These are phyloP conservation scores for Acacia confusa DNA, from an alignment of 306 rosid species.

Conservation along the genomic window DNA sequence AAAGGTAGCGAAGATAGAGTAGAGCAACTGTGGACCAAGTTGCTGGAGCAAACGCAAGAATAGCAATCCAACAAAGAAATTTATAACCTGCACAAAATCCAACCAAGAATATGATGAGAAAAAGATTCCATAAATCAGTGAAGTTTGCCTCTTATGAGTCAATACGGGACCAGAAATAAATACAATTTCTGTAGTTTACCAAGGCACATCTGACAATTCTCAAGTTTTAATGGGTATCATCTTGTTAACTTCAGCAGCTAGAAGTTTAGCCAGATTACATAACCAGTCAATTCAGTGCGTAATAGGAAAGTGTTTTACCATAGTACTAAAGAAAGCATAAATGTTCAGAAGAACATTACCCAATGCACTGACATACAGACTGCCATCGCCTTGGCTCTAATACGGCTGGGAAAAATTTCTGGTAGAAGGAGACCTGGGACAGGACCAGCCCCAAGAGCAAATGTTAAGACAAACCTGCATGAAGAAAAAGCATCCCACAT, in stretches of 20 bases:
- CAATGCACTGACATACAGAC: conserved; percentile 95
- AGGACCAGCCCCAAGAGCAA: conserved; percentile 98
- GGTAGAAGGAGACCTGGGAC: conserved; percentile 95
- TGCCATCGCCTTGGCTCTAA: conserved; percentile 97
- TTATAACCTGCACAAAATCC: conserved; percentile 65
- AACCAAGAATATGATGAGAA: conserved; percentile 11
- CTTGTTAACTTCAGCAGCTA: conserved; percentile 13
- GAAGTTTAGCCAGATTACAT: conserved; percentile 7
- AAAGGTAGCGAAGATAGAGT: conserved; percentile 71
- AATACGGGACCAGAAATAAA: not conserved
- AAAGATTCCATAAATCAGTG: not conserved
- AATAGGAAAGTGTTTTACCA: conserved; percentile 4
- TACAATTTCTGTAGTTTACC: conserved; percentile 9
- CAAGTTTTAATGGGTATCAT: conserved; percentile 3
- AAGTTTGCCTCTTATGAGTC: conserved; percentile 18
- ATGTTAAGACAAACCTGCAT: conserved; percentile 87
- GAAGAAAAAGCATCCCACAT: conserved; percentile 17
- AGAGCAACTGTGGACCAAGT: conserved; percentile 75
- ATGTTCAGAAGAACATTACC: conserved; percentile 58
- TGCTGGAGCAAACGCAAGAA: conserved; percentile 83
- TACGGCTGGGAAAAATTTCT: conserved; percentile 85
- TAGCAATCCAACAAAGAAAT: conserved; percentile 91
- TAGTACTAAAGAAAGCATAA: conserved; percentile 1
- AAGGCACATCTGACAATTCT: conserved; percentile 5
- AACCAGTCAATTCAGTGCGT: conserved; percentile 14